Evolutionary conservation across 257 asterid species (phyloP), one percentile per base, ranked within the genome.

Genomic region (Hygrophila difformis): DNA sequence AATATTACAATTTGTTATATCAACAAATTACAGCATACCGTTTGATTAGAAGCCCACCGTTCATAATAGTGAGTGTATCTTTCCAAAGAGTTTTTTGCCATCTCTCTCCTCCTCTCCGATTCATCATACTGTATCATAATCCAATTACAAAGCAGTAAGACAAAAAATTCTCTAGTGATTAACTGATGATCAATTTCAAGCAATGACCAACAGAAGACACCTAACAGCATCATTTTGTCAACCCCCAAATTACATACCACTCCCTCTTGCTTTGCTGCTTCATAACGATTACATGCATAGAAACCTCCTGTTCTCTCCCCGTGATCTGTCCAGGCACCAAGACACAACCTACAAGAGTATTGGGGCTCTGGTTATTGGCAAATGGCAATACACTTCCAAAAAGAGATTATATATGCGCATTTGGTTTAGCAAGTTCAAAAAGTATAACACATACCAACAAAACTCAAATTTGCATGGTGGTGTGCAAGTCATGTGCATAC

Each of bases 401-500:
- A 33, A 33, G 12, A 0, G 4, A 8, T 26, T 26, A 3, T 26
- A 3, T 2, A 33, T 5, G 37, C 6, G 37, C 34, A 5, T 26
- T 26, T 26, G 31, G 8, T 26, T 26, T 33, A 22, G 48, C 18
- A 7, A 55, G 59, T 23, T 56, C 40, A 11, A 36, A 14, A 17
- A 20, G 24, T 12, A 41, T 15, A 12, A 56, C 37, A 29, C 71
- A 62, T 82, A 87, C 97, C 97, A 89, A 88, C 98, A 89, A 67
- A 89, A 89, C 60, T 89, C 96, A 44, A 82, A 85, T 68, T 85
- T 89, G 87, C 98, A 89, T 1, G 98, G 98, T 37, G 98, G 93
- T 22, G 96, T 89, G 76, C 98, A 89, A 42, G 98, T 85, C 93
- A 89, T 85, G 74, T 89, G 98, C 98, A 89, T 89, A 68, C 98